A percentile compares a stretch with the other conserved stretches of the same genome.
These are phyloP conservation scores for Entomortierella beljakovae DNA, from an alignment of 192 early-diverging fungal species.

Conservation along the genomic window DNA sequence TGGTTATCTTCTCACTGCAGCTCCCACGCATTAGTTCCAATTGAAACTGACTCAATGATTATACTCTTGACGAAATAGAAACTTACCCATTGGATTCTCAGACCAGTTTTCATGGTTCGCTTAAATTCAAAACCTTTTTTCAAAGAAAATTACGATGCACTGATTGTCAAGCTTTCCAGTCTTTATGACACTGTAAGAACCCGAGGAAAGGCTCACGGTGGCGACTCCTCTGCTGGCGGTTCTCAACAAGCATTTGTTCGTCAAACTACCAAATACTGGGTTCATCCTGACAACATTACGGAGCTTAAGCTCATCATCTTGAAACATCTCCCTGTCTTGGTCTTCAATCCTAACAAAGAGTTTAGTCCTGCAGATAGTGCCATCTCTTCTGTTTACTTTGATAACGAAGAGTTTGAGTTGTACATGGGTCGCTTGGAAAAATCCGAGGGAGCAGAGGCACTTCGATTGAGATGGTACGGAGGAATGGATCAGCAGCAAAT, in stretches of 20 bases:
- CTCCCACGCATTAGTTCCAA: not conserved
- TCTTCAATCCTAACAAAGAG: slow-evolving; percentile 87
- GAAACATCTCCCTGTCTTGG: slow-evolving; percentile 93
- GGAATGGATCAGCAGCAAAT: slow-evolving; percentile 87
- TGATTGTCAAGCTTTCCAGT: slow-evolving; percentile 88
- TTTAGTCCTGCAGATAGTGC: slow-evolving; percentile 84
- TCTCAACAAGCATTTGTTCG: slow-evolving; percentile 86
- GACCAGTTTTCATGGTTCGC: slow-evolving; percentile 83
- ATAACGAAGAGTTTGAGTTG: slow-evolving; percentile 95
- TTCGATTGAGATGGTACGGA: slow-evolving; percentile 98
- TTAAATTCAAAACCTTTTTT: slow-evolving; percentile 88
- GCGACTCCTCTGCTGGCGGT: slow-evolving; percentile 67
- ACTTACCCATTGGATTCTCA: slow-evolving; percentile 87
- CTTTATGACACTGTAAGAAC: slow-evolving; percentile 86
- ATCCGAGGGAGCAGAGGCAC: slow-evolving; percentile 92
- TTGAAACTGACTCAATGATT: slow-evolving; percentile 1
- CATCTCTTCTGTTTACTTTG: slow-evolving; percentile 96
- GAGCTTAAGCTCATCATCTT: slow-evolving; percentile 95
- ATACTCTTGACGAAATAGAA: slow-evolving; percentile 63
- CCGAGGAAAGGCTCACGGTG: slow-evolving; percentile 72
- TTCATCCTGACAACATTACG: slow-evolving; percentile 97
- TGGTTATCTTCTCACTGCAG: not conserved
- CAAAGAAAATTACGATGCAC: slow-evolving; percentile 89
- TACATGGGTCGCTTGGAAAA: slow-evolving; percentile 94
- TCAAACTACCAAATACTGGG: slow-evolving; percentile 98